Percentiles rank a stretch among this genome's conserved stretches.
These are phyloP conservation scores for Talaromyces wortmannii DNA, from an alignment of 495 filamentous ascomycete genomes.

Conservation along the genomic window DNA sequence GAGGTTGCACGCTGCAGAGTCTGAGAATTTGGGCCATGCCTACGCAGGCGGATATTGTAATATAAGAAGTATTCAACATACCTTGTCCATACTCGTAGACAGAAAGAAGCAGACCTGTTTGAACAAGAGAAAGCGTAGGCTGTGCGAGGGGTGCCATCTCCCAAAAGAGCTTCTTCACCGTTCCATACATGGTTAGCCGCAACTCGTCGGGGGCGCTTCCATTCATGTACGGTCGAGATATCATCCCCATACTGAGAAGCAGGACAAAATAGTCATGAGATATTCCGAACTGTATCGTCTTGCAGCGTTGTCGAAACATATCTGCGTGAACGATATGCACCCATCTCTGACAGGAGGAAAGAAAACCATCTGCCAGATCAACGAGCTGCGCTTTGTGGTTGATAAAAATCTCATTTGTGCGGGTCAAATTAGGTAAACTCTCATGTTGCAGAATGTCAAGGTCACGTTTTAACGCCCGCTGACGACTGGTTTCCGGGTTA, in stretches of 20 bases:
- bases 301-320: neutral
- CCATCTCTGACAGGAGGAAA: conserved; percentile 1
- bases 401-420: neutral
- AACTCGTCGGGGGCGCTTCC: neutral
- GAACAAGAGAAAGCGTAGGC: neutral
- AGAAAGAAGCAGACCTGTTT: conserved; percentile 1
- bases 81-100: conserved; percentile 2
- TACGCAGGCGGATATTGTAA: neutral
- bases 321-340: conserved; percentile 1
- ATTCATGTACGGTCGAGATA: neutral
- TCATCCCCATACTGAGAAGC: conserved; percentile 2
- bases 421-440: neutral
- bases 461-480: neutral
- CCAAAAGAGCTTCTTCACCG: conserved; percentile 1
- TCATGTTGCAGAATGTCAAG: neutral
- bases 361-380: neutral
- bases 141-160: neutral
- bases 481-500: neutral
- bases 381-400: neutral
- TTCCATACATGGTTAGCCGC: neutral
- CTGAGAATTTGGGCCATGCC: conserved; percentile 1
- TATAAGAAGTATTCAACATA: neutral
- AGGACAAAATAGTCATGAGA: neutral
- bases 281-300: neutral
- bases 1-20: neutral